Conservation (phyloP, 1,284 basidiomycete species). For the Rhizoctonia solani region DNA sequence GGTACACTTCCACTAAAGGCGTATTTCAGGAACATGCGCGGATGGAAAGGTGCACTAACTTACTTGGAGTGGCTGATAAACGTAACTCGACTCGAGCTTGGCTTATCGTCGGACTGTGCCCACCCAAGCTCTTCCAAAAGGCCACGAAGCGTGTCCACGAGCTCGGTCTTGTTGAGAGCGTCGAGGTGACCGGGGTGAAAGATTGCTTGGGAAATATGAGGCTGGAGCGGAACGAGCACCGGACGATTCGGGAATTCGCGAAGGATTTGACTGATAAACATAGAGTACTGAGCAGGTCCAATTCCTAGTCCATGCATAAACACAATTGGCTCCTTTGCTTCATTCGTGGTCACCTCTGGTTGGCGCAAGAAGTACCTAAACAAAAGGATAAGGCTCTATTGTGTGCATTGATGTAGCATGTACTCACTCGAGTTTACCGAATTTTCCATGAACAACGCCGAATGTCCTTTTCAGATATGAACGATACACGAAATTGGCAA, state of each 20-base stretch:
- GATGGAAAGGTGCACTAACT: conserved; percentile 41
- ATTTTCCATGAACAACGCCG: conserved; percentile 55
- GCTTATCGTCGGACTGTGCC: conserved; percentile 48
- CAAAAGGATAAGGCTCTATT: neutral
- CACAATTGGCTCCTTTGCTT: conserved; percentile 65
- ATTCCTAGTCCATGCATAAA: conserved; percentile 88
- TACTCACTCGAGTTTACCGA: conserved; percentile 66
- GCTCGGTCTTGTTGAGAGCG: conserved; percentile 67
- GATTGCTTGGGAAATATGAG: conserved; percentile 82
- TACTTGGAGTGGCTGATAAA: conserved; percentile 89
- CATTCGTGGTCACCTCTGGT: conserved; percentile 47
- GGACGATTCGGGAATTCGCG: conserved; percentile 66
- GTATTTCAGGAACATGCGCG: neutral
- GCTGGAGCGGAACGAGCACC: conserved; percentile 77
- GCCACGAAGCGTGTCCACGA: conserved; percentile 60
- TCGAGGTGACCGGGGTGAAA: conserved; percentile 73
- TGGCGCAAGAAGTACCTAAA: conserved; percentile 73
- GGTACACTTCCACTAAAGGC: conserved; percentile 65
- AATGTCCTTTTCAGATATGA: conserved; percentile 53
- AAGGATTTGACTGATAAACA: conserved; percentile 56
- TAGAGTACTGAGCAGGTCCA: conserved; percentile 70
- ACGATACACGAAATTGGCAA: conserved; percentile 58
- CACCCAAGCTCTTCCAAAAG: conserved; percentile 70
- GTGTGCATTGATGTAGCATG: neutral
- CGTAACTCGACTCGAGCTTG: conserved; percentile 50